These are phyloP conservation scores for Talaromyces islandicus DNA, from an alignment of 2,329 filamentous ascomycete genomes.

Conservation along the genomic window DNA sequence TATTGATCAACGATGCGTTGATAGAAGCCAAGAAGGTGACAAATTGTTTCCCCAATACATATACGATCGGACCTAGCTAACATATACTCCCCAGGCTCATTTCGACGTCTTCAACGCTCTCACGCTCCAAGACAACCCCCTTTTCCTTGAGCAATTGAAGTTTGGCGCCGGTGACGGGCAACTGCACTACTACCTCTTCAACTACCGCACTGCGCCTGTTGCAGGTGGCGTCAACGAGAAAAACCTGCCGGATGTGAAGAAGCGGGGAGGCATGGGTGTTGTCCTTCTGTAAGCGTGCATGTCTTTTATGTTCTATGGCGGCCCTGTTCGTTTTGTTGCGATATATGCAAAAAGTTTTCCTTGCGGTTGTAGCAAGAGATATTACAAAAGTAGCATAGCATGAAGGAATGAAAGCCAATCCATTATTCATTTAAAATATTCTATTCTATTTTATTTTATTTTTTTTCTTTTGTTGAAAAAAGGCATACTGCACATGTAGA, in stretches of 20 bases:
- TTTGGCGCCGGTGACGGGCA: slow-evolving; percentile 93
- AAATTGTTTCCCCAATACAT: slow-evolving; percentile 1
- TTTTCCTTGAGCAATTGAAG: slow-evolving; percentile 90
- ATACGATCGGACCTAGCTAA: background rate
- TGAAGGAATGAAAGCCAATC: background rate
- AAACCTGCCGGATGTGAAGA: slow-evolving; percentile 70
- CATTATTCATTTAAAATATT: background rate
- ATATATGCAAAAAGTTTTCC: background rate
- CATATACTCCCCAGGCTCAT: slow-evolving; percentile 45
- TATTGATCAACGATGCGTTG: slow-evolving; percentile 75
- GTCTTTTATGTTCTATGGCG: background rate
- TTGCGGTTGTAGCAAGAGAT: background rate
- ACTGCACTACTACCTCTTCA: slow-evolving; percentile 95
- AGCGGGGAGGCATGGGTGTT: slow-evolving; percentile 80
- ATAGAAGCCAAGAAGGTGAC: slow-evolving; percentile 75
- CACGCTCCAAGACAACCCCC: slow-evolving; percentile 84
- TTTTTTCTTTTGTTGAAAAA: too few species aligned
- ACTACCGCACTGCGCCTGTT: slow-evolving; percentile 85
- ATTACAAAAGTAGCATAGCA: background rate
- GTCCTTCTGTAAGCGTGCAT: slow-evolving; percentile 60
- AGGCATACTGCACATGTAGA: background rate
- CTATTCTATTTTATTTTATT: too few species aligned
- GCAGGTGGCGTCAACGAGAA: slow-evolving; percentile 74
- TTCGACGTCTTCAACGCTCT: slow-evolving; percentile 98
- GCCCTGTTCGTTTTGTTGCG: background rate